Evolutionary conservation across 202 grass and related monocot species (phyloP), one percentile per base, ranked within the genome.

Genomic region (Dendrocalamus latiflorus): DNA sequence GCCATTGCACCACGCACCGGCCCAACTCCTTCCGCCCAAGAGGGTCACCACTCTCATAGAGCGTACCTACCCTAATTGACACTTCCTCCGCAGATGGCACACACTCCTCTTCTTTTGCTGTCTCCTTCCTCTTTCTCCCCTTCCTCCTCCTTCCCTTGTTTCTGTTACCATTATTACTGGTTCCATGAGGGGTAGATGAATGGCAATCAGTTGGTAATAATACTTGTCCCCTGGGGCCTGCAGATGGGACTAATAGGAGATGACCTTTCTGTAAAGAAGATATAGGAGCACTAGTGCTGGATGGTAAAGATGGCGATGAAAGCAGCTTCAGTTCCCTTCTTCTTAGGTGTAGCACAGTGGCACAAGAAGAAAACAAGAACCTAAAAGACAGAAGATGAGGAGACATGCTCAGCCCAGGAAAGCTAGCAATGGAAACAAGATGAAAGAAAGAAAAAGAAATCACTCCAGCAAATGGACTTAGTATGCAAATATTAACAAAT

Each of bases 21-120:
- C 92, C 92, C 65, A 97, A 78, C 66, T 97, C 94, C 79, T 89
- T 90, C 69, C 77, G 86, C 47, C 94, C 94, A 65, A 97, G 72
- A 5, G 94, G 94, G 57, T 97, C 89, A 20, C 94, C 94, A 55
- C 88, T 94, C 66, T 91, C 86, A 74, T 92, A 92, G 33, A 84
- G 47, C 0, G 74, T 79, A 57, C 69, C 85, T 45, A 78, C 83
- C 51, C 88, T 81, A 70, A 82, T 91, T 17, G 86, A 91, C 24
- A 65, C 63, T 65, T 97, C 90, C 70, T 92, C 80, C 45, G 50
- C 77, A 14, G 90, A 89, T 37, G 88, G 90, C 41, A 86, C 58
- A 81, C 81, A 86, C 4, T 65, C 70, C 21, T 37, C 81, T 63
- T 84, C 59, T 72, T 88, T 74, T 17, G 20, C 26, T 63, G 17